These are phyloP conservation scores for Kodamaea restingae DNA, from an alignment of 805 yeast species.

Conservation along the genomic window DNA sequence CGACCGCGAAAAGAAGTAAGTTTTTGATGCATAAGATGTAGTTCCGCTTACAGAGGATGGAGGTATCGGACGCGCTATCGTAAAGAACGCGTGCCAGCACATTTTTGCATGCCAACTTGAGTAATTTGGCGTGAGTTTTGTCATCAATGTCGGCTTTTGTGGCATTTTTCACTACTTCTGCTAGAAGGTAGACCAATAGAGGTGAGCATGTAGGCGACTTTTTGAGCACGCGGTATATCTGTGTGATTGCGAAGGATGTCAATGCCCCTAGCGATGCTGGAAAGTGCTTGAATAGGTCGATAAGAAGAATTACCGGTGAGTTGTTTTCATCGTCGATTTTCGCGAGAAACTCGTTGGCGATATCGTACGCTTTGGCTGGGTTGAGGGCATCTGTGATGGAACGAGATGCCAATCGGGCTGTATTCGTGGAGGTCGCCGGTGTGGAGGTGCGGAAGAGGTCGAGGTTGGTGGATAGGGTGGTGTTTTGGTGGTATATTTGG, in stretches of 20 bases:
- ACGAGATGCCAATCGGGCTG: conserved; percentile 16
- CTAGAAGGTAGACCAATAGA: conserved; percentile 29
- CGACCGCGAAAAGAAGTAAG: conserved; percentile 27
- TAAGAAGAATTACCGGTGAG: conserved; percentile 23
- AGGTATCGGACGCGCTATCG: conserved; percentile 14
- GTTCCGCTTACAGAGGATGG: conserved; percentile 27
- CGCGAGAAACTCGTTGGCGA: conserved; percentile 32
- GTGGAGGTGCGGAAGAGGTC: not conserved
- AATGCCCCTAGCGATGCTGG: conserved; percentile 37
- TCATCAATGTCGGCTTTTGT: conserved; percentile 39
- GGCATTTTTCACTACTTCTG: conserved; percentile 30
- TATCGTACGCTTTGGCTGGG: conserved; percentile 35
- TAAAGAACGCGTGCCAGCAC: conserved; percentile 3
- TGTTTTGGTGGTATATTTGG: too few relatives aligned
- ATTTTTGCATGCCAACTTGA: conserved; percentile 29
- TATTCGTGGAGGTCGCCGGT: not conserved
- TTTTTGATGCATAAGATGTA: conserved; percentile 31
- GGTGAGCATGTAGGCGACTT: conserved; percentile 24
- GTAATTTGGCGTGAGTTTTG: conserved; percentile 33
- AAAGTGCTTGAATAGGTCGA: conserved; percentile 34
- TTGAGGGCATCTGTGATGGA: conserved; percentile 25
- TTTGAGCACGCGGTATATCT: conserved; percentile 37
- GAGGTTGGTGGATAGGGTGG: not conserved
- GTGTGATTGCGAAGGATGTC: conserved; percentile 30
- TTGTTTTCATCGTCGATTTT: conserved; percentile 19